Conservation (phyloP, 31 red algal genomes). For the Porphyra umbilicalis region DNA sequence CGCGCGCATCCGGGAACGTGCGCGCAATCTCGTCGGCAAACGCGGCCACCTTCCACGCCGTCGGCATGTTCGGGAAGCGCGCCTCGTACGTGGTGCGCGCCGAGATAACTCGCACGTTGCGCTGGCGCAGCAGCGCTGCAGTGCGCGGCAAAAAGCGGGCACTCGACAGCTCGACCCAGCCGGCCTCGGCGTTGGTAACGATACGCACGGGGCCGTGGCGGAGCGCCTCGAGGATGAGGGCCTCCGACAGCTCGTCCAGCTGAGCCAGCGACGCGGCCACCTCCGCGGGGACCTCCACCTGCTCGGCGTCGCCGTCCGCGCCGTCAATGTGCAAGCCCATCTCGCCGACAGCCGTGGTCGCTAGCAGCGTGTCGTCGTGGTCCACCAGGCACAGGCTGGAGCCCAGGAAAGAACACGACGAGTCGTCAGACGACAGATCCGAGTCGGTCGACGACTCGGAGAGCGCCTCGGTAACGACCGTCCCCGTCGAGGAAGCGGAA, state of each 20-base stretch:
- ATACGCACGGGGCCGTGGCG: slow-evolving; percentile 76
- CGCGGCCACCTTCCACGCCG: slow-evolving; percentile 88
- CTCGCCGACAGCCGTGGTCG: slow-evolving; percentile 73
- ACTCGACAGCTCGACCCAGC: slow-evolving; percentile 90
- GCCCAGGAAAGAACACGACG: not conserved
- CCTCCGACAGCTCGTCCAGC: slow-evolving; percentile 54
- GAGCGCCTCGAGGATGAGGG: slow-evolving; percentile 57
- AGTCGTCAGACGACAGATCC: not conserved
- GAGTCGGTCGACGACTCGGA: not conserved
- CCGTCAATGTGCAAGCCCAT: slow-evolving; percentile 65
- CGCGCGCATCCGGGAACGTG: slow-evolving; percentile 28
- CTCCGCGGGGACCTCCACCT: slow-evolving; percentile 24
- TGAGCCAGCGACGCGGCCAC: slow-evolving; percentile 35
- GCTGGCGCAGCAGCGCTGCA: slow-evolving; percentile 37
- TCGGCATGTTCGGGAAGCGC: slow-evolving; percentile 59
- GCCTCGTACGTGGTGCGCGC: slow-evolving; percentile 80
- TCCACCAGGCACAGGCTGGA: slow-evolving; percentile 38
- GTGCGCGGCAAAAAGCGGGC: slow-evolving; percentile 76
- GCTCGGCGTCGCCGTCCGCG: slow-evolving; percentile 30
- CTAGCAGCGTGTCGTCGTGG: slow-evolving; percentile 92
- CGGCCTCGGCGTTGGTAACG: slow-evolving; percentile 92
- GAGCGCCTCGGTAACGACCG: not conserved
- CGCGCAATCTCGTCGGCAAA: slow-evolving; percentile 66
- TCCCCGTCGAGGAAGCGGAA: not conserved
- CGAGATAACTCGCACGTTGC: slow-evolving; percentile 59